Base-by-base conservation (phyloP, 495 filamentous ascomycete genomes). In the Hamigera avellanea region DNA sequence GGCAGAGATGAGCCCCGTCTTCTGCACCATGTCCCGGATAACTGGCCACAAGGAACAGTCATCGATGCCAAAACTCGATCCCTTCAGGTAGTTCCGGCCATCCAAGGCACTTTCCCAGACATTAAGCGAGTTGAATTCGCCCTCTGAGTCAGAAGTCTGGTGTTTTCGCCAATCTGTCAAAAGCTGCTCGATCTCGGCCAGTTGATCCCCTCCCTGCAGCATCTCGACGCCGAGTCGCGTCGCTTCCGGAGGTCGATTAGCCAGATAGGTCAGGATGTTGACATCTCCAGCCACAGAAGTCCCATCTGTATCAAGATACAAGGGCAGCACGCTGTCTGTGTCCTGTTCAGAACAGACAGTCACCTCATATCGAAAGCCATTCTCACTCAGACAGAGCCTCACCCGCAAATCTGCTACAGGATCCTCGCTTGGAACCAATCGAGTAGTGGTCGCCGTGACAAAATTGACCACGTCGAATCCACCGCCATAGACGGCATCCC, bases 401-500 rank as follows among this genome's bases (percentile, higher is more conserved):
- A 82, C 70, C 4, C 76, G 61, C 42, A 73, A 48, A 40, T 83
- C 78, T 2, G 67, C 62, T 13, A 84, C 50, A 0, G 41, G 28
- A 33, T 83, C 73, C 0, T 57, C 48, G 23, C 72, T 69, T 1
- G 71, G 48, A 37, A 67, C 67, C 5, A 85, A 50, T 23, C 69
- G 64, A 8, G 70, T 63, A 8, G 72, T 56, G 19, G 61, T 62
- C 2, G 69, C 59, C 15, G 59, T 65, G 6, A 66, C 56, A 48
- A 82, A 72, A 45, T 98, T 86, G 32, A 98, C 69, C 1, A 95
- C 86, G 48, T 96, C 81, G 38, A 87, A 95, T 1, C 91, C 91
- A 0, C 39, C 40, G 1, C 89, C 93, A 46, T 98, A 98, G 10
- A 69, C 52, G 1, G 56, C 64, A 14, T 78, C 67, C 93, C 91